Evolutionary conservation across 148 eudicot genomes (phyloP), one percentile per base, ranked within the genome.

Genomic region (Spergularia marina): DNA sequence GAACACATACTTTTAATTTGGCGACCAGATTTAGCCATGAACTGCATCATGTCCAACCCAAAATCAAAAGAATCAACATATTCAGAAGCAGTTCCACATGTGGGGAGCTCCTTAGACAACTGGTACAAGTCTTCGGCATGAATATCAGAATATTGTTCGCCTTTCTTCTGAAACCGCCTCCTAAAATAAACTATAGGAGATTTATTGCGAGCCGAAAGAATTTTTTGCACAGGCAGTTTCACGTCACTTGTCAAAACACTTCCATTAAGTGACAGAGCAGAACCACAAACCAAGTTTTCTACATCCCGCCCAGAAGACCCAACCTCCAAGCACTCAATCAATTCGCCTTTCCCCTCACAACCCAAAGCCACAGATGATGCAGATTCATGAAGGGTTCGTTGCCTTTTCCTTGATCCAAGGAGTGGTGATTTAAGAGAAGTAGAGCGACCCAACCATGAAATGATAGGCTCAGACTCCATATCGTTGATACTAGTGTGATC

Each of bases 391-490:
- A 79, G 76, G 47, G 86, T 73, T 71, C 77, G 84, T 61, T 74
- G 85, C 80, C 83, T 88, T 79, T 91, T 91, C 79, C 82, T 61
- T 74, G 65, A 39, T 57, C 82, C 83, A 57, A 72, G 67, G 13
- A 85, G 73, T 75, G 85, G 81, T 78, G 88, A 81, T 82, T 89
- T 92, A 63, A 78, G 83, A 52, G 64, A 86, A 74, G 87, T 74
- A 72, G 93, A 86, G 77, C 93, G 86, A 64, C 86, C 85, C 80
- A 92, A 64, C 98, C 98, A 96, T 62, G 92, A 89, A 72, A 86
- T 91, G 57, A 92, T 88, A 61, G 98, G 98, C 79, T 89, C 97
- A 25, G 98, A 89, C 44, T 96, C 99, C 81, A 82, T 80, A 78
- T 40, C 70, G 71, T 76, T 84, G 34, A 81, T 82, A 61, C 30